Evolutionary conservation across 495 filamentous ascomycete species (phyloP).

Genomic region (Amphirosellinia nigrospora): DNA sequence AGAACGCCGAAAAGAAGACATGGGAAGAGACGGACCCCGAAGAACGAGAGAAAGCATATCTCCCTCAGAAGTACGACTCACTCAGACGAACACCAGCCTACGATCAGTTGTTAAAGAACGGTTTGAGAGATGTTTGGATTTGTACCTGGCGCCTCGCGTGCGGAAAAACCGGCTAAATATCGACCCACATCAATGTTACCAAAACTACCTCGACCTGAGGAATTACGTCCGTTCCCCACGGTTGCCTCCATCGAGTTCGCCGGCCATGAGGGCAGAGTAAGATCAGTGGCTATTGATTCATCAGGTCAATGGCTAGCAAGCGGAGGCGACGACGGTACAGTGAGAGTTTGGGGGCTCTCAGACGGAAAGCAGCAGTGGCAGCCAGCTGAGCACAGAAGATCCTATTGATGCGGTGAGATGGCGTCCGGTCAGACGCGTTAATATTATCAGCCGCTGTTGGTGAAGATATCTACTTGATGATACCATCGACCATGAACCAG

Average conservation of each 20-base stretch:
- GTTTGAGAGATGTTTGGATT: conserved; percentile 92
- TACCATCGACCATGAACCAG: conserved; percentile 72
- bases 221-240: conserved; percentile 92
- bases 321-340: conserved; percentile 92
- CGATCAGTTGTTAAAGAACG: conserved; percentile 89
- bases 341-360: conserved; percentile 86
- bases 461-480: conserved; percentile 82
- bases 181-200: conserved; percentile 89
- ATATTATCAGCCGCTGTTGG: conserved; percentile 83
- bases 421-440: conserved; percentile 84
- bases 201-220: conserved; percentile 92
- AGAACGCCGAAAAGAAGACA: conserved; percentile 78
- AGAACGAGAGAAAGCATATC: conserved; percentile 86
- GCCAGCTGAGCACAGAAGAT: conserved; percentile 77
- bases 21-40: conserved; percentile 91
- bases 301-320: conserved; percentile 80
- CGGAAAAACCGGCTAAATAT: conserved; percentile 95
- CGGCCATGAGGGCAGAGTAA: conserved; percentile 88
- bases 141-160: conserved; percentile 92
- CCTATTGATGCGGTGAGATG: conserved; percentile 87
- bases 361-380: conserved; percentile 90
- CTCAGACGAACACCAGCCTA: conserved; percentile 94
- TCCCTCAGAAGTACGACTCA: conserved; percentile 80
- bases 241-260: conserved; percentile 80
- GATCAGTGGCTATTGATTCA: conserved; percentile 80